Base-by-base conservation (phyloP, 306 rosid species). In the Notholithocarpus densiflorus region DNA sequence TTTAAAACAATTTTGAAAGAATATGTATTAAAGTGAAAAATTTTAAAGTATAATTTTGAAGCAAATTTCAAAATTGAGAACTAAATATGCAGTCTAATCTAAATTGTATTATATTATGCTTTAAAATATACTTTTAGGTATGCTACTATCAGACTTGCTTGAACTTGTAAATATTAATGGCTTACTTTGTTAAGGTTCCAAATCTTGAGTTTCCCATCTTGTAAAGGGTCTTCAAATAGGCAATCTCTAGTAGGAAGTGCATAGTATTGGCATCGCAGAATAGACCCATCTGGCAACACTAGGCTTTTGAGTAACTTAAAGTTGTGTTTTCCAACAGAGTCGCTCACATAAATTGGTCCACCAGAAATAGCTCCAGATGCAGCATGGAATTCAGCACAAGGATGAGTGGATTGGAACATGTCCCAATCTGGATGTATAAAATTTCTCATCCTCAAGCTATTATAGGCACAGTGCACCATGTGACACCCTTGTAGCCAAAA, bases 401-500 rank as follows among this genome's bases (percentile, higher is more conserved):
- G 80, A 57, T 93, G 97, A 51, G 81, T 66, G 1, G 94, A 89
- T 64, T 93, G 90, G 79, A 93, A 93, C 94, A 89, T 93, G 84
- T 91, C 98, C 97, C 97, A 91, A 80, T 91, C 98, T 24, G 93
- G 97, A 26, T 88, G 98, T 43, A 93, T 87, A 52, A 91, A 84
- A 81, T 87, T 93, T 26, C 97, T 90, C 89, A 91, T 93, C 98
- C 98, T 91, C 68, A 91, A 69, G 79, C 98, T 91, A 60, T 88
- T 91, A 74, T 88, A 91, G 34, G 94, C 98, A 75, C 96, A 93
- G 12, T 93, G 89, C 69, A 93, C 96, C 93, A 88, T 84, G 85
- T 93, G 96, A 87, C 97, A 91, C 14, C 94, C 92, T 84, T 93
- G 93, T 0, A 93, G 89, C 97, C 97, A 93, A 76, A 79, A 91